phyloP scores from a whole-genome alignment of 2,329 filamentous ascomycete species.

The Madurella fahalii region DNA sequence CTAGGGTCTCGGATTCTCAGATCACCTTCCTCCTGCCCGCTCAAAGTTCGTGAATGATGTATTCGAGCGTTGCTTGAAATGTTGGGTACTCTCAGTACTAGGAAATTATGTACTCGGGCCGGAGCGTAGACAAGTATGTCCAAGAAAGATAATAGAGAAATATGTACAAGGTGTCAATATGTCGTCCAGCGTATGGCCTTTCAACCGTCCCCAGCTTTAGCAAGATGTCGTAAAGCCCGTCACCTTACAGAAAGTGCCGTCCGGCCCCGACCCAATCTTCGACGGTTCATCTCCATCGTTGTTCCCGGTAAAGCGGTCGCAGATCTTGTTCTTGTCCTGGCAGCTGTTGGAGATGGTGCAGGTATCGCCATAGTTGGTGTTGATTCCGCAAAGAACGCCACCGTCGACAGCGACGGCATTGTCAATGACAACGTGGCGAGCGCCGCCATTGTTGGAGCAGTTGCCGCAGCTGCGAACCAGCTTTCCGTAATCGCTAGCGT shows the following conservation, averaged over 20 bases:
- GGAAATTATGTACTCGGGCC: too few relatives aligned
- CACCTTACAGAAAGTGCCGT: conserved; percentile 10
- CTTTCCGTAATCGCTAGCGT: conserved; percentile 15
- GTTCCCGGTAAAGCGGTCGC: conserved; percentile 10
- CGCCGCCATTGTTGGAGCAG: conserved; percentile 10
- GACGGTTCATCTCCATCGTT: conserved; percentile 9
- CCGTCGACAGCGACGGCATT: conserved; percentile 9
- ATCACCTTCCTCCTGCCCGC: too few relatives aligned
- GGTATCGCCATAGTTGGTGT: conserved; percentile 17
- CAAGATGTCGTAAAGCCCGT: neutral
- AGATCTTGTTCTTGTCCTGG: conserved; percentile 10
- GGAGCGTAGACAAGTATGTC: too few relatives aligned
- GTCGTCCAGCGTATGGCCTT: too few relatives aligned
- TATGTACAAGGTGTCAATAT: too few relatives aligned
- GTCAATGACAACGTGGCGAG: conserved; percentile 8
- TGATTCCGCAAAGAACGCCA: conserved; percentile 14
- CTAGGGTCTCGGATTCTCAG: too few relatives aligned
- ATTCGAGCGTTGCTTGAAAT: too few relatives aligned
- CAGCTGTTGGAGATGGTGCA: conserved; percentile 12
- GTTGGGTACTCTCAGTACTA: too few relatives aligned
- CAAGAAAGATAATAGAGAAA: too few relatives aligned
- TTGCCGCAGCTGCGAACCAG: conserved; percentile 13
- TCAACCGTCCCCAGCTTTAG: neutral
- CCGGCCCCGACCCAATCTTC: conserved; percentile 12
- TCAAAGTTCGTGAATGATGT: too few relatives aligned